A percentile compares a stretch with the other conserved stretches of the same genome.
phyloP scores from a whole-genome alignment of 2,329 filamentous ascomycete species.

The Fusarium stilboides region DNA sequence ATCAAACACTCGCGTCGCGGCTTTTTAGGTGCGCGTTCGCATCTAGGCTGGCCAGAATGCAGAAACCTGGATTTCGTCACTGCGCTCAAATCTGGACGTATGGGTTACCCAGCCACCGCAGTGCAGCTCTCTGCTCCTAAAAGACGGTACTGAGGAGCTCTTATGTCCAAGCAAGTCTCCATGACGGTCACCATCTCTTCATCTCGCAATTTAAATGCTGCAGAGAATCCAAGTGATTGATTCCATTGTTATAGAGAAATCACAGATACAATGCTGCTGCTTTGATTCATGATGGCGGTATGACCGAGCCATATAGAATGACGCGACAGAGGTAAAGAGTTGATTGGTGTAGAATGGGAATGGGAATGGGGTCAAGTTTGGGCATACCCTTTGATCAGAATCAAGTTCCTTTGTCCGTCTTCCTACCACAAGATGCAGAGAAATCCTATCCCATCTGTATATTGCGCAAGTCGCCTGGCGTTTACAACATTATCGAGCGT shows the following conservation, averaged over 20 bases:
- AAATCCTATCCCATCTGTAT: constrained; percentile 48
- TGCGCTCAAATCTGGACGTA: constrained; percentile 26
- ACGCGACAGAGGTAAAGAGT: constrained; percentile 44
- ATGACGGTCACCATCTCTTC: constrained; percentile 44
- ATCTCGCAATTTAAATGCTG: constrained; percentile 52
- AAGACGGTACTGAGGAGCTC: constrained; percentile 43
- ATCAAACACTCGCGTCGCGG: constrained; percentile 44
- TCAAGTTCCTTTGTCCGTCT: constrained; percentile 47
- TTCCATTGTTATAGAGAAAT: constrained; percentile 51
- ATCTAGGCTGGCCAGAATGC: constrained; percentile 44
- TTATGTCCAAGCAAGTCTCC: constrained; percentile 47
- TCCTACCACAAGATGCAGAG: constrained; percentile 44
- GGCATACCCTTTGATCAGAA: constrained; percentile 55
- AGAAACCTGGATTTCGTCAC: constrained; percentile 45
- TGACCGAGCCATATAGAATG: constrained; percentile 31
- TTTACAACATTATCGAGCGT: constrained; percentile 55
- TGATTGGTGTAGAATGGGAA: constrained; percentile 38
- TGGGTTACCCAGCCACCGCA: constrained; percentile 41
- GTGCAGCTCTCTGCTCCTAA: constrained; percentile 40
- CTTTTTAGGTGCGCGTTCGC: constrained; percentile 45
- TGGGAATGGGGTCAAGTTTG: constrained; percentile 46
- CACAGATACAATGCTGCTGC: constrained; percentile 52
- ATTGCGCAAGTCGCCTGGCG: constrained; percentile 49
- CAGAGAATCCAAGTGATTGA: constrained; percentile 44
- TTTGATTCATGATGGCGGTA: constrained; percentile 46